Percentiles rank a stretch among this genome's conserved stretches.
These are phyloP conservation scores for Gastrodia elata DNA, from an alignment of 106 monocot species.

Conservation along the genomic window DNA sequence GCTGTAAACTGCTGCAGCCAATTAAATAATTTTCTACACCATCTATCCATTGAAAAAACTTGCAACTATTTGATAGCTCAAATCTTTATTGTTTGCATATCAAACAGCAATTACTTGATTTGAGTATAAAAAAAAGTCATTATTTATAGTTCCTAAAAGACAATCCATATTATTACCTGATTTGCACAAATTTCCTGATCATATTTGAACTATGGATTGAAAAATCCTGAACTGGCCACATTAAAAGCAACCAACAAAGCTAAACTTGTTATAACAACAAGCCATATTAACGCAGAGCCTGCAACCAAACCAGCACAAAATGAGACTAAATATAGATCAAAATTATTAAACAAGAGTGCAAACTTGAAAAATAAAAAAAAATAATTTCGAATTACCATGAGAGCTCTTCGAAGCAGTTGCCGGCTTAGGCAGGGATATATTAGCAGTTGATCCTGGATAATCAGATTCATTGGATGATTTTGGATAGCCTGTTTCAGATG, in stretches of 20 bases:
- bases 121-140: too few species aligned
- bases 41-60: too few species aligned
- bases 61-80: too few species aligned
- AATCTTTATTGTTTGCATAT: too few species aligned
- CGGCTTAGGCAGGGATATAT: conserved; percentile 23
- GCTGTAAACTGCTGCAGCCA: too few species aligned
- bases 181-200: background rate
- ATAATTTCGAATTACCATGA: conserved; percentile 20
- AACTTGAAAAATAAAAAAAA: background rate
- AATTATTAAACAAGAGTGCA: background rate
- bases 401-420: conserved; percentile 19
- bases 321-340: background rate
- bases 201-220: conserved; percentile 61
- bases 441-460: conserved; percentile 17
- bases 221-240: conserved; percentile 54
- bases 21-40: too few species aligned
- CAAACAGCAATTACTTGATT: too few species aligned
- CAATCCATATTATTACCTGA: conserved; percentile 9
- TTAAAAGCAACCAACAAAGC: conserved; percentile 64
- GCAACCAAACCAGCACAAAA: conserved; percentile 11
- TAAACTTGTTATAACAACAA: conserved; percentile 64
- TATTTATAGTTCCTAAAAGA: background rate
- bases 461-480: conserved; percentile 23
- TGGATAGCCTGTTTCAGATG: conserved; percentile 53
- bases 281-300: conserved; percentile 72